These are phyloP conservation scores for Trichoderma hamatum DNA, from an alignment of 2,329 filamentous ascomycete genomes.

Conservation along the genomic window DNA sequence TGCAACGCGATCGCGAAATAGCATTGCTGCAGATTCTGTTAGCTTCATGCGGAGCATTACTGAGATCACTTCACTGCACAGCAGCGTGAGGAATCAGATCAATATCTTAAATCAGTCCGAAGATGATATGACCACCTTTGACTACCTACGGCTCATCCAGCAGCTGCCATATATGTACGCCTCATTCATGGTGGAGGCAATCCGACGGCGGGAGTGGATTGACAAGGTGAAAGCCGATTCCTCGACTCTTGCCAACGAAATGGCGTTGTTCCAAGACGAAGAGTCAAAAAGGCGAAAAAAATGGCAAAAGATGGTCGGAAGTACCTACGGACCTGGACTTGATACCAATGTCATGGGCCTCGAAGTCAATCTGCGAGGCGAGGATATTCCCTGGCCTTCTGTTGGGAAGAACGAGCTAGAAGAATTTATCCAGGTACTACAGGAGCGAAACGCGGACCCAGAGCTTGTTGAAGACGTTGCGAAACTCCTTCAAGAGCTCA, in stretches of 20 bases:
- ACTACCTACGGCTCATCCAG: slow-evolving; percentile 77
- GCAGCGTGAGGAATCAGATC: slow-evolving; percentile 72
- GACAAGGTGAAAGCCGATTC: slow-evolving; percentile 90
- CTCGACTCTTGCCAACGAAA: slow-evolving; percentile 84
- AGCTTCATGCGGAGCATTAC: slow-evolving; percentile 83
- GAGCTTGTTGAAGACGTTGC: slow-evolving; percentile 70
- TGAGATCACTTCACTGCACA: slow-evolving; percentile 74
- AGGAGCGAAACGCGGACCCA: slow-evolving; percentile 66
- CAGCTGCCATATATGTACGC: slow-evolving; percentile 89
- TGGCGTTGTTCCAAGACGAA: slow-evolving; percentile 89
- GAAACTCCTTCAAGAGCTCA: slow-evolving; percentile 77
- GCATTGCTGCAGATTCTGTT: slow-evolving; percentile 65
- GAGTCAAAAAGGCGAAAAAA: slow-evolving; percentile 85
- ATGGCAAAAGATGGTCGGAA: slow-evolving; percentile 85
- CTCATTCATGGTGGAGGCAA: slow-evolving; percentile 81
- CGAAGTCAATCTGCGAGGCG: slow-evolving; percentile 82
- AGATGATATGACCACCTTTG: slow-evolving; percentile 78
- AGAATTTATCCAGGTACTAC: slow-evolving; percentile 69
- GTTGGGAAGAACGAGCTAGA: slow-evolving; percentile 76
- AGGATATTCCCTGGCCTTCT: slow-evolving; percentile 77
- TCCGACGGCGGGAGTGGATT: slow-evolving; percentile 85
- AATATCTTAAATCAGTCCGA: slow-evolving; percentile 70
- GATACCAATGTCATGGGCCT: slow-evolving; percentile 74
- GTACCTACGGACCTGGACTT: slow-evolving; percentile 67
- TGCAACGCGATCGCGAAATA: slow-evolving; percentile 68